A percentile compares a stretch with the other conserved stretches of the same genome.
These are phyloP conservation scores for Citrus mangshanensis DNA, from an alignment of 345 rosid species.

Conservation along the genomic window DNA sequence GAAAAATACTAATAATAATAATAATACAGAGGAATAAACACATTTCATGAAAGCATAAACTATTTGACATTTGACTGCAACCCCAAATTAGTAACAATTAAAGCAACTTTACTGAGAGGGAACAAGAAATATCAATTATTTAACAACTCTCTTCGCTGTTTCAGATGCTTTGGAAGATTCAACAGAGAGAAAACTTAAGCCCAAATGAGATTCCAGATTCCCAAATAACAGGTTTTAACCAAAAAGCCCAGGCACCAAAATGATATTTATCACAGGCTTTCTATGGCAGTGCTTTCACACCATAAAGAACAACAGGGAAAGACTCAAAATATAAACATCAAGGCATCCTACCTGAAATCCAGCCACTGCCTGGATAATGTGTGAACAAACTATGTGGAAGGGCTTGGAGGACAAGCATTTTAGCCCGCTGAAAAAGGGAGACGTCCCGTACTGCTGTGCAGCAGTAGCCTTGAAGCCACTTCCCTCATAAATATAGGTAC, in stretches of 20 bases:
- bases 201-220: neutral
- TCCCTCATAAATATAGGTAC: conserved; percentile 87
- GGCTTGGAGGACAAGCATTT: conserved; percentile 90
- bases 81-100: neutral
- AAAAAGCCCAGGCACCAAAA: neutral
- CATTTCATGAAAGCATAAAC: neutral
- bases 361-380: conserved; percentile 89
- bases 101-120: neutral
- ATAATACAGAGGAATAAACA: neutral
- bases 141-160: neutral
- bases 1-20: too few relatives aligned
- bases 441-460: conserved; percentile 93
- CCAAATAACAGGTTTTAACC: neutral
- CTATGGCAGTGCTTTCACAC: neutral
- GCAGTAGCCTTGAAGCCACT: conserved; percentile 99
- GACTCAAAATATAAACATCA: neutral
- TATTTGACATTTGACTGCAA: neutral
- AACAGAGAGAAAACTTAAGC: neutral
- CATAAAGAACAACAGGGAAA: neutral
- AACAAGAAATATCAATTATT: neutral
- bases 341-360: conserved; percentile 78
- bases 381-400: conserved; percentile 91
- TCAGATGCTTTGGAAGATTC: neutral
- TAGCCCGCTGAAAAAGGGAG: conserved; percentile 90
- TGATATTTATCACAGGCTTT: neutral